Evolutionary conservation across 2,329 filamentous ascomycete species (phyloP).

Genomic region (Stromatinia cepivora): DNA sequence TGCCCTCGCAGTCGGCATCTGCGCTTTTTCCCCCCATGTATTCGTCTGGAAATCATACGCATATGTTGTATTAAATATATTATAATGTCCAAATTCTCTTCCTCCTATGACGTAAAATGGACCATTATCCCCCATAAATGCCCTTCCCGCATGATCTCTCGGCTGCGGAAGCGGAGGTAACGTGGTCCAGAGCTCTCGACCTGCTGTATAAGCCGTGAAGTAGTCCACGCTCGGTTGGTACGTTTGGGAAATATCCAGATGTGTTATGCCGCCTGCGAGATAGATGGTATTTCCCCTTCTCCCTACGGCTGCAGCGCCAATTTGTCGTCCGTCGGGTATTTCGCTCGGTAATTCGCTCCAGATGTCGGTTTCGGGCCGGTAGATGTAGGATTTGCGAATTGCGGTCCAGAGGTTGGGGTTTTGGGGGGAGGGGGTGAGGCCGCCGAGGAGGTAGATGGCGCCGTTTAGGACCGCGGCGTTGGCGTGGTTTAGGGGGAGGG

Average conservation of each 20-base stretch:
- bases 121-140: conserved; percentile 27
- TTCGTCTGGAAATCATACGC: conserved; percentile 38
- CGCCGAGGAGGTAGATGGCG: conserved; percentile 46
- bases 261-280: conserved; percentile 45
- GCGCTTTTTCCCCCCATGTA: conserved; percentile 35
- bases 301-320: conserved; percentile 42
- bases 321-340: conserved; percentile 30
- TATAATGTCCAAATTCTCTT: conserved; percentile 35
- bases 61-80: conserved; percentile 43
- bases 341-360: conserved; percentile 29
- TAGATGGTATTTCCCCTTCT: conserved; percentile 41
- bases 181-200: conserved; percentile 34
- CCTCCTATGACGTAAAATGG: conserved; percentile 42
- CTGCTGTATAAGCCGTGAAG: conserved; percentile 41
- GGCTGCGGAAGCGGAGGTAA: conserved; percentile 42
- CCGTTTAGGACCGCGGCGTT: conserved; percentile 43
- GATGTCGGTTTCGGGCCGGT: conserved; percentile 21
- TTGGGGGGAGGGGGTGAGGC: conserved; percentile 31
- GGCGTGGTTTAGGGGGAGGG: conserved; percentile 42
- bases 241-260: background rate
- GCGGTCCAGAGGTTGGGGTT: conserved; percentile 20
- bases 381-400: conserved; percentile 21
- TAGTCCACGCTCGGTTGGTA: conserved; percentile 15
- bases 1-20: conserved; percentile 45
- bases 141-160: conserved; percentile 43